Base-by-base conservation (phyloP, 2,329 filamentous ascomycete species). In the Colletotrichum sp. region DNA sequence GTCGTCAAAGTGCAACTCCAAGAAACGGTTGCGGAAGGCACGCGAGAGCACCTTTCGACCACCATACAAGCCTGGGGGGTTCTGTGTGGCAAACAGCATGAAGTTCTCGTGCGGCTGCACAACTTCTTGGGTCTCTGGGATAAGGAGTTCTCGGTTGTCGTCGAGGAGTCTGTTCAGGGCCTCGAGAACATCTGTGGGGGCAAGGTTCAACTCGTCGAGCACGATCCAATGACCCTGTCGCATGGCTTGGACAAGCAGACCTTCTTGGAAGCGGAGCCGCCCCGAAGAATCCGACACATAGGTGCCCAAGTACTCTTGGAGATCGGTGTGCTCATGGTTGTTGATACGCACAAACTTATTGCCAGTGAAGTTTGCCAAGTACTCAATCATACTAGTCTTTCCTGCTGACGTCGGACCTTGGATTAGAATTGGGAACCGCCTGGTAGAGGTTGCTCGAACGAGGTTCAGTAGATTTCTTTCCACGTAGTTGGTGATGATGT, bases 361-460 rank as follows among this genome's bases (percentile, higher is more conserved):
- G 5, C 98, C 97, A 34, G 96, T 99, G 71, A 95, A 94, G 81
- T 98, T 97, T n/a, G 98, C 96, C 49, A 99, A 90, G 83, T 98
- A 98, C 85, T 99, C 96, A 57, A 99, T 98, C 97, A 99, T 99
- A 85, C 96, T 99, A 0, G 97, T 99, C 85, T 99, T 99, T 78
- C 97, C 97, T 15, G 96, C 95, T 7, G 98, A 99, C 0, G 97
- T 99, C 15, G 98, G 97, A 5, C 97, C 97, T 84, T 99, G 97
- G 24, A 99, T 94, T 12, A 99, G 89, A 65, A 99, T 95, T 1
- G 97, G 98, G 83, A 98, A 99, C 65, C 95, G 92, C 44, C 96
- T 89, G 6, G 96, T 99, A 1, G 96, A 99, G 18, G 96, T 96
- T 5, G 97, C 98, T 81, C 98, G 92, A 13, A 99, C 96, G 32